Evolutionary conservation across 805 yeast species (phyloP).

Genomic region (Millerozyma acaciae): DNA sequence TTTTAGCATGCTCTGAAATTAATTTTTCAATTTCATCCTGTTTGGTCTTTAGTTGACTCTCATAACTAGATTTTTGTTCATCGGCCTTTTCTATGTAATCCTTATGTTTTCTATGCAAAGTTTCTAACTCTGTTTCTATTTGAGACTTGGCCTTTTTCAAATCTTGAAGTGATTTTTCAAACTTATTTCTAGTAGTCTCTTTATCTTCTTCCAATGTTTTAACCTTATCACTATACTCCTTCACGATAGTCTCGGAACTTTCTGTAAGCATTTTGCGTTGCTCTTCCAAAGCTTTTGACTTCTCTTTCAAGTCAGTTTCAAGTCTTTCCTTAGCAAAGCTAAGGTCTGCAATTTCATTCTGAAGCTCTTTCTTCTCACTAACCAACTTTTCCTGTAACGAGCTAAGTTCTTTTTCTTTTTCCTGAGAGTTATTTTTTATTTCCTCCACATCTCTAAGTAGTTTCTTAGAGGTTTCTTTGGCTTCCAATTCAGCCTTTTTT

Average conservation of each 20-base stretch:
- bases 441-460: slow-evolving; percentile 2
- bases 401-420: slow-evolving; percentile 9
- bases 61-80: not conserved
- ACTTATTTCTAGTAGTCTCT: slow-evolving; percentile 8
- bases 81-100: not conserved
- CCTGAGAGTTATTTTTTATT: slow-evolving; percentile 1
- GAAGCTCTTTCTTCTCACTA: slow-evolving; percentile 14
- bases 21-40: not conserved
- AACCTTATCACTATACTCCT: slow-evolving; percentile 47
- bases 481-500: slow-evolving; percentile 2
- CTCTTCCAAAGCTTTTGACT: slow-evolving; percentile 43
- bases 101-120: not conserved
- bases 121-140: slow-evolving; percentile 7
- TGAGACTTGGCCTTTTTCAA: not conserved
- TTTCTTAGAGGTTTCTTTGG: slow-evolving; percentile 2
- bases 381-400: slow-evolving; percentile 13
- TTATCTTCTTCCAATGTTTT: slow-evolving; percentile 37
- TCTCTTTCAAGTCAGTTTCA: slow-evolving; percentile 32
- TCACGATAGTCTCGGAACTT: slow-evolving; percentile 46
- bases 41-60: not conserved
- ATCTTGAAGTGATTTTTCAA: slow-evolving; percentile 1
- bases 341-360: slow-evolving; percentile 15
- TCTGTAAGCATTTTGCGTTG: slow-evolving; percentile 47
- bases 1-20: not conserved
- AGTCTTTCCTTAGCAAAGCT: slow-evolving; percentile 25